Percentiles rank a stretch among this genome's conserved stretches.
Evolutionary conservation across 106 monocot species (phyloP).

Genomic region (Allium cepa): DNA sequence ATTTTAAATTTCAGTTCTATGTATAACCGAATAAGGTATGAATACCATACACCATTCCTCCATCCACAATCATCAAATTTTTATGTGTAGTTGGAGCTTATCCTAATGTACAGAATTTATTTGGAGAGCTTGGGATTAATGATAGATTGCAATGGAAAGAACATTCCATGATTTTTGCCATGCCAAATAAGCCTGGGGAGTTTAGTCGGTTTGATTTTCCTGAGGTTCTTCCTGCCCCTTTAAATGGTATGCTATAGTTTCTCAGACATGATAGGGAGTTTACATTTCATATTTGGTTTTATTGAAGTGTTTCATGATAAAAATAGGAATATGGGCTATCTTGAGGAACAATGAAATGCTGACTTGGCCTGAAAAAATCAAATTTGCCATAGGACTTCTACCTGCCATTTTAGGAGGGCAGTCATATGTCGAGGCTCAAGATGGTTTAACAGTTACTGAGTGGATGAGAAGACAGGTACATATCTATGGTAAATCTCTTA

Average conservation of each 20-base stretch:
- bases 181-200: slow-evolving; percentile 95
- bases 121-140: slow-evolving; percentile 97
- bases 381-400: slow-evolving; percentile 92
- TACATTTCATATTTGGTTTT: too few relatives aligned
- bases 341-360: slow-evolving; percentile 98
- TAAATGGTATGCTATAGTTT: slow-evolving; percentile 66
- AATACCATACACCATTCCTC: too few relatives aligned
- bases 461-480: slow-evolving; percentile 95
- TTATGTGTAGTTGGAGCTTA: slow-evolving; percentile 86
- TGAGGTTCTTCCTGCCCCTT: slow-evolving; percentile 82
- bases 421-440: slow-evolving; percentile 97
- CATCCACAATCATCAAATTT: not conserved
- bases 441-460: slow-evolving; percentile 71
- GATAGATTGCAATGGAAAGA: slow-evolving; percentile 99
- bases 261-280: too few relatives aligned
- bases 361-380: slow-evolving; percentile 90
- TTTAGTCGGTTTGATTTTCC: slow-evolving; percentile 99
- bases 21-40: not conserved
- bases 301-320: too few relatives aligned
- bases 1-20: not conserved
- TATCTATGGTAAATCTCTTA: not conserved
- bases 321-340: slow-evolving; percentile 89
- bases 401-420: slow-evolving; percentile 93
- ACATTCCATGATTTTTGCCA: slow-evolving; percentile 98
- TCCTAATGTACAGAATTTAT: slow-evolving; percentile 98